These are phyloP conservation scores for Phyllosticta capitalensis DNA, from an alignment of 2,329 filamentous ascomycete species.

Conservation along the genomic window DNA sequence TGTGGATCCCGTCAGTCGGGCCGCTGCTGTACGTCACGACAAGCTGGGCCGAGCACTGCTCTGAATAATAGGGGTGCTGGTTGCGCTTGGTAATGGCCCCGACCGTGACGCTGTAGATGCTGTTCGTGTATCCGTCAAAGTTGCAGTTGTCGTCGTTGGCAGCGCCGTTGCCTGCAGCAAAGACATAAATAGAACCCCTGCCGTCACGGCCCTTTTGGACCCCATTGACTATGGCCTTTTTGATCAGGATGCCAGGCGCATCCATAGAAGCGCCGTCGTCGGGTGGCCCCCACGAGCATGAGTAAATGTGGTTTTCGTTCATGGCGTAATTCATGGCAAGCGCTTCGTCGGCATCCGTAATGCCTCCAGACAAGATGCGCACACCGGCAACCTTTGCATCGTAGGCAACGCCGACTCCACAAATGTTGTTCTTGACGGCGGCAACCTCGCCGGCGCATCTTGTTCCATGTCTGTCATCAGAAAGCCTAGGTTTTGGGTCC, in stretches of 20 bases:
- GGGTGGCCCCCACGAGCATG: slow-evolving; percentile 95
- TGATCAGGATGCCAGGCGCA: slow-evolving; percentile 78
- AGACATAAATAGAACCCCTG: slow-evolving; percentile 87
- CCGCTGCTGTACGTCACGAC: slow-evolving; percentile 97
- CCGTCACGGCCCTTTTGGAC: slow-evolving; percentile 78
- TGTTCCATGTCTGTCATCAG: slow-evolving; percentile 84
- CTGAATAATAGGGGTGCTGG: slow-evolving; percentile 89
- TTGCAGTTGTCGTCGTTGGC: slow-evolving; percentile 89
- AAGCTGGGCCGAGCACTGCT: slow-evolving; percentile 88
- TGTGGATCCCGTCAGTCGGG: slow-evolving; percentile 81
- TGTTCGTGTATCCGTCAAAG: slow-evolving; percentile 98
- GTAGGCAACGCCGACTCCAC: slow-evolving; percentile 92
- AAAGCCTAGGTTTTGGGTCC: slow-evolving; percentile 71
- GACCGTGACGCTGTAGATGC: slow-evolving; percentile 96
- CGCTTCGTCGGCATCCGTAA: slow-evolving; percentile 87
- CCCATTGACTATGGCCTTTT: slow-evolving; percentile 82
- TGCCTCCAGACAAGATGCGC: slow-evolving; percentile 82
- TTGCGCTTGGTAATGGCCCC: slow-evolving; percentile 84
- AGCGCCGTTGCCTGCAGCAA: slow-evolving; percentile 92
- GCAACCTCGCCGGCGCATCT: slow-evolving; percentile 90
- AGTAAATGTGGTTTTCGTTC: slow-evolving; percentile 92
- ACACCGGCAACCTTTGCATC: slow-evolving; percentile 84
- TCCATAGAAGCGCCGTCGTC: slow-evolving; percentile 95
- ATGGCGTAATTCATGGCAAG: slow-evolving; percentile 85
- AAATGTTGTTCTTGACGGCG: slow-evolving; percentile 84